Evolutionary conservation across 169 alveolate species (phyloP), one percentile per base, ranked within the genome.

Genomic region (Cryptosporidium xiaoi): DNA sequence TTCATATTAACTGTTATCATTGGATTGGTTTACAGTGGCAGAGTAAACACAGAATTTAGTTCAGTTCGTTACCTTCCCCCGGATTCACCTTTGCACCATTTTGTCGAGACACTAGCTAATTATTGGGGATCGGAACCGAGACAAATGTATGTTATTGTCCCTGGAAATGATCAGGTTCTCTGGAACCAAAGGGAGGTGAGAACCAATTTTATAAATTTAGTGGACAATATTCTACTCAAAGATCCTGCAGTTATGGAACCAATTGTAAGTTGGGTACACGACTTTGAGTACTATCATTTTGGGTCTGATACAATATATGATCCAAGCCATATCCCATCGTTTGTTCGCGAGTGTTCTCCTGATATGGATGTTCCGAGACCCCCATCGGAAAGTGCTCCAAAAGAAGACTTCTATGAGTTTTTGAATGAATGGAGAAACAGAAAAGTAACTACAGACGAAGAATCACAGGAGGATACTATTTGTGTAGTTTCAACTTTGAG

Each of bases 101-200:
- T 77, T 20, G 77, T 27, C 8, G 87, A 77, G 36, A 77, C 87
- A n/a, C 20, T 77, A 18, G 71, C 87, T 13, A 77, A 60, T 1
- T 60, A 64, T 4, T 77, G 87, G 87, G 77, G 77, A 20, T 77
- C 87, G 24, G 87, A 77, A 48, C 64, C 87, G 3, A 68, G 87
- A 7, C 87, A 34, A 29, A 40, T 77, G 87, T 77, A 60, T 60
- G 20, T 77, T 2, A 71, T 77, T 16, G 29, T 77, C 13, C 87
- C 87, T 33, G 87, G 87, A 60, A 77, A 64, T 62, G 71, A 77
- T 24, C 31, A 77, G 48, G 71, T 77, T 16, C 16, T 10, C 15
- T 77, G 87, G 87, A 60, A 56, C 15, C 46, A 77, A 3, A 27
- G 58, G 16, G 16, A 27, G 24, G 71, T 77, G 8, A 68, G 87